Evolutionary conservation across 371 early-diverging fungal genomes (phyloP).

Genomic region (Mucor racemosus): DNA sequence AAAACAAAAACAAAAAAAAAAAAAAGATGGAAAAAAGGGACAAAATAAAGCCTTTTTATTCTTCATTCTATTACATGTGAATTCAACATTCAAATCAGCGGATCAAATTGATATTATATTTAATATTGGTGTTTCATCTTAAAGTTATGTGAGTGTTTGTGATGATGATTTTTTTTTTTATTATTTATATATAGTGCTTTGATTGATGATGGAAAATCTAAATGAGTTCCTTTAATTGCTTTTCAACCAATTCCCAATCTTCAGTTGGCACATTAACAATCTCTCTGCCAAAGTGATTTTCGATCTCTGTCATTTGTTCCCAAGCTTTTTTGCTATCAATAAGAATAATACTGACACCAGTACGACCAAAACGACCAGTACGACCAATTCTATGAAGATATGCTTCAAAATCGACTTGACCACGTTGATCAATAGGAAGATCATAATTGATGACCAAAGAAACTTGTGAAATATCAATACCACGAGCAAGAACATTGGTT

Average conservation of each 20-base stretch:
- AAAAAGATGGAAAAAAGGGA: neutral
- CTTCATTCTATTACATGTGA: slow-evolving; percentile 15
- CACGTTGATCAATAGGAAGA: slow-evolving; percentile 47
- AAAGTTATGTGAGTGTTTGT: neutral
- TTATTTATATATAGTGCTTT: slow-evolving; percentile 79
- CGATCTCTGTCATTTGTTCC: slow-evolving; percentile 77
- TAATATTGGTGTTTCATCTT: neutral
- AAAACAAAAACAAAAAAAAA: neutral
- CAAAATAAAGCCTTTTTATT: neutral
- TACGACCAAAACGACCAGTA: slow-evolving; percentile 97
- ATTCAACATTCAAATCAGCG: slow-evolving; percentile 19
- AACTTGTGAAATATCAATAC: slow-evolving; percentile 87
- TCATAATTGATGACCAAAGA: slow-evolving; percentile 42
- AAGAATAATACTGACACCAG: slow-evolving; percentile 96
- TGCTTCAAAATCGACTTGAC: slow-evolving; percentile 85
- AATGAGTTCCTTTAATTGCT: slow-evolving; percentile 84
- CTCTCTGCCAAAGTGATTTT: slow-evolving; percentile 71
- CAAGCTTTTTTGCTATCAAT: slow-evolving; percentile 72
- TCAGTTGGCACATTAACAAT: slow-evolving; percentile 79
- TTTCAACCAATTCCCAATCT: slow-evolving; percentile 74
- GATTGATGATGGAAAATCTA: slow-evolving; percentile 51
- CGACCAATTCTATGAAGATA: slow-evolving; percentile 99
- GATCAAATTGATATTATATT: slow-evolving; percentile 3
- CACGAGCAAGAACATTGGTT: slow-evolving; percentile 96
- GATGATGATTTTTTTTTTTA: slow-evolving; percentile 13